Evolutionary conservation across 176 grass and related monocot genomes (phyloP), one percentile per base, ranked within the genome.

Genomic region (Triticum timopheevii): DNA sequence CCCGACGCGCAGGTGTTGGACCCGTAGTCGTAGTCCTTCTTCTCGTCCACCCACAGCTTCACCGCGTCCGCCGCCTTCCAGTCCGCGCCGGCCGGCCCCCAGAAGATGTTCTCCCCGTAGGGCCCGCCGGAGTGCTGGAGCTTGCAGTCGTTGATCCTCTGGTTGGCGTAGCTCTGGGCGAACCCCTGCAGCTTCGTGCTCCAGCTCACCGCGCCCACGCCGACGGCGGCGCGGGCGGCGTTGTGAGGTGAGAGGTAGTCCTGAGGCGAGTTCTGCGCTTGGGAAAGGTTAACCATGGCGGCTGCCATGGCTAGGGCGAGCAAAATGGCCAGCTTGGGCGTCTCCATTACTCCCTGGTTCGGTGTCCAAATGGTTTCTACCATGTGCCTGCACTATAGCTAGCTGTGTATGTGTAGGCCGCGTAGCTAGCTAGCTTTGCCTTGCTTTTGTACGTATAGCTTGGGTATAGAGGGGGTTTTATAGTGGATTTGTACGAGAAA

Each of bases 51-150:
- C 92, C 92, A 91, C 3, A 25, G 0, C 0, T 7, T 6, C 13
- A 93, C 86, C 8, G 92, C 89, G 47, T 84, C 86, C 27, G 42
- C 11, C 1, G 92, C 86, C 31, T 4, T 19, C 89, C 86, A 86
- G 28, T 16, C 71, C 0, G 0, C 10, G n/a, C 86, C 75, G 3
- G 84, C 81, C 0, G 7, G 0, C 8, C 92, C 92, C 65, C 8
- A 45, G 80, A 71, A 86, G 62, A 91, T 13, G 82, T 93, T 93
- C 86, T 91, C 86, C 0, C 92, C 88, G 47, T 85, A 93, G 13
- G 24, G 59, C 3, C 39, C 39, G 73, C 85, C 52, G 5, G 87
- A 93, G 80, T 93, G 91, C 78, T 7, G 7, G 33, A 82, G 64
- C 3, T 4, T 6, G 77, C 91, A 90, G 74, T 90, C 84, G 10